Evolutionary conservation across 306 rosid species (phyloP).

Genomic region (Corylus avellana): DNA sequence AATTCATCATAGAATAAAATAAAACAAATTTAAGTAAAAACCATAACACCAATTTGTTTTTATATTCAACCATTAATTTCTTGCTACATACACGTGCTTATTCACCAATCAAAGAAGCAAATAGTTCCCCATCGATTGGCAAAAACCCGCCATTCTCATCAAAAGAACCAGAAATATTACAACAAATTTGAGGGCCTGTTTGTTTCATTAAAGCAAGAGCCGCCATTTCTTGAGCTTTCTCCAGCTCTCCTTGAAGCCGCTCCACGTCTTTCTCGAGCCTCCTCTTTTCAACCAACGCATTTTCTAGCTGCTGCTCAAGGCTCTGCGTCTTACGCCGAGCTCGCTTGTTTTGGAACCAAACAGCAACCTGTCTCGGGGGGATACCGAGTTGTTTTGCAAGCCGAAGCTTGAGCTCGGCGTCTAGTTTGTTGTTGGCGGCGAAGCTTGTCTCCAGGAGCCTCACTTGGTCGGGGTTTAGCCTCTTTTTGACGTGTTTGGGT

Average conservation of each 20-base stretch:
- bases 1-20: not conserved
- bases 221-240: slow-evolving; percentile 41
- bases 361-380: slow-evolving; percentile 57
- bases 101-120: slow-evolving; percentile 45
- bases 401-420: slow-evolving; percentile 44
- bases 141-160: slow-evolving; percentile 30
- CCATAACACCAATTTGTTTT: no score
- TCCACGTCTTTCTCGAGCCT: slow-evolving; percentile 55
- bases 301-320: slow-evolving; percentile 54
- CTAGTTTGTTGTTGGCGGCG: slow-evolving; percentile 52
- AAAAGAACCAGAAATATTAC: slow-evolving; percentile 23
- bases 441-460: slow-evolving; percentile 57
- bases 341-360: slow-evolving; percentile 75
- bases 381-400: slow-evolving; percentile 56
- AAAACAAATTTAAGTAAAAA: not conserved
- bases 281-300: slow-evolving; percentile 49
- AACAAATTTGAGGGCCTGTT: slow-evolving; percentile 9
- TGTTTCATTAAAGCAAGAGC: slow-evolving; percentile 22
- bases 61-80: not conserved
- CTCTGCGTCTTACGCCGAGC: slow-evolving; percentile 62
- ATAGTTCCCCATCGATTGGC: slow-evolving; percentile 52
- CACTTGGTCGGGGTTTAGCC: slow-evolving; percentile 57
- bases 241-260: slow-evolving; percentile 49
- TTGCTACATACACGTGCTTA: not conserved
- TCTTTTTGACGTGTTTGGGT: slow-evolving; percentile 39